Evolutionary conservation across 139 green algal species (phyloP), one percentile per base, ranked within the genome.

Genomic region (Klebsormidium nitens): DNA sequence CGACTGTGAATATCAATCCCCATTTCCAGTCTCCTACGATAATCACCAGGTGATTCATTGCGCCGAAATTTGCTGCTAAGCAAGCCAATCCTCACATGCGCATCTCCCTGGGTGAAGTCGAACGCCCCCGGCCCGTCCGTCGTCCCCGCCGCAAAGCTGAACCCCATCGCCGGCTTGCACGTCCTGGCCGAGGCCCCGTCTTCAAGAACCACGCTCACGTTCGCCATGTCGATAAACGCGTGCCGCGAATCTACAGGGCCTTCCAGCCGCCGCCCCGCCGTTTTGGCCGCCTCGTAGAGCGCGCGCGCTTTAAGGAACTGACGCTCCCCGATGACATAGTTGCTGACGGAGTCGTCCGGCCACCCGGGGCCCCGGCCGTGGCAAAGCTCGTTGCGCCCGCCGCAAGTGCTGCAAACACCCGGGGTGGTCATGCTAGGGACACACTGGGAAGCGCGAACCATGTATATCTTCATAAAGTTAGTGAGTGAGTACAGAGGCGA

Each of bases 121-220:
- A 94, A 94, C 1, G 86, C 86, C 26, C 88, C 88, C 1, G 88
- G 88, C 35, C 88, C 88, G 32, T 94, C 88, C 23, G 89, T 95
- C 36, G 89, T 95, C 35, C 89, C 89, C 1, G 89, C 89, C 8
- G 89, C 89, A 87, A 89, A 95, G 65, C 86, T 87, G 56, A 89
- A 91, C 56, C 86, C 89, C 87, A 95, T 91, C 55, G 89, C 89
- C 1, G 86, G 63, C 5, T 68, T 71, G 80, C 89, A 95, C 6
- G 89, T 92, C 23, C 35, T 40, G n/a, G 40, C 66, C 34, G 59
- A 4, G 35, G 63, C 36, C 29, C 4, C 76, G 32, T 74, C 49
- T 57, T 40, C 59, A 26, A 68, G 44, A 4, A 6, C 34, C 36
- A 95, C 84, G 6, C 57, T 5, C 0, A 89, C 61, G 37, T 71